Base-by-base conservation (phyloP, 768 basidiomycete species). In the Naganishia kalamii region DNA sequence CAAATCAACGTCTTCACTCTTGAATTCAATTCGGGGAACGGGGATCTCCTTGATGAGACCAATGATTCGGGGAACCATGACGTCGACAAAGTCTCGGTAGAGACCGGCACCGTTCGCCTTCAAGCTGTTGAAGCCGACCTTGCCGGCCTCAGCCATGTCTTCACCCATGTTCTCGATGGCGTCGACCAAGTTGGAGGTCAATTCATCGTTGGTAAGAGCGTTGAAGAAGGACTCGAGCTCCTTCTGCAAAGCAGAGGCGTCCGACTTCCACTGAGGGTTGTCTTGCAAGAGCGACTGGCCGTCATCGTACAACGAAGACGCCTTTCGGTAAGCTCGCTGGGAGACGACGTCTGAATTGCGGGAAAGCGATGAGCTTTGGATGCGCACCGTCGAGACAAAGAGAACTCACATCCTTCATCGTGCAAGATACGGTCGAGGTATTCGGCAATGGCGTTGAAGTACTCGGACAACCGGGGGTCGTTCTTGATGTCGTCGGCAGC, bases 11-110 rank as follows among this genome's bases (percentile, higher is more conserved):
- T 78, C 74, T 30, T 75, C 77, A 2, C 73, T 75, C 64, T 79
- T 78, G 74, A 71, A 80, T 69, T 80, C 79, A 68, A 79, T 70
- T 15, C 80, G 65, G 1, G 80, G 80, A 0, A 79, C 66, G 10
- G 80, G 80, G 51, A 80, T 76, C 65, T 78, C 74, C 74, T 80
- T 77, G 68, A 80, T 68, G 11, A 79, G 71, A 19, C 72, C 71
- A 60, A 80, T 72, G 15, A 78, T 37, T 13, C 80, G 65, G 23
- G 80, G 80, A 4, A 80, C 57, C 52, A 78, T 68, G 29, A 80
- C 79, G 49, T 79, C 76, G 33, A 77, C 68, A 59, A 79, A 46
- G 64, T 80, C 80, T 46, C 76, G 64, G 73, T 79, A 80, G 27
- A 80, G 68, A 11, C 77, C 80, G 32, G 72, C 67, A 25, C 74